These are phyloP conservation scores for Chrysophaeum taylorii DNA, from an alignment of 352 stramenopile genomes.

Conservation along the genomic window DNA sequence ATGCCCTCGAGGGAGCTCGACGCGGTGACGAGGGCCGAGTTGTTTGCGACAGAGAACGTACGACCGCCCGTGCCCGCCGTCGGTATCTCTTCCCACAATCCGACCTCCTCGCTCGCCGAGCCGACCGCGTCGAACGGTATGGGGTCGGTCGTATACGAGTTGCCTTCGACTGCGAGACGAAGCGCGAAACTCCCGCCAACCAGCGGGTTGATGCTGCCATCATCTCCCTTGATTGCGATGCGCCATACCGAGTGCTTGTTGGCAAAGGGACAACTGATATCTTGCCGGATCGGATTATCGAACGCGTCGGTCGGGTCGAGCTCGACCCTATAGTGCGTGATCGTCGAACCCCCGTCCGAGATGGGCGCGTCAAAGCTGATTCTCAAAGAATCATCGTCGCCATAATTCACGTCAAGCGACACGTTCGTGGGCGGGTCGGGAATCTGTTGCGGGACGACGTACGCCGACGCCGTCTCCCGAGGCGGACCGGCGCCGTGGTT, in stretches of 20 bases:
- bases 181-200: constrained; percentile 46
- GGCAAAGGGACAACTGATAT: constrained; percentile 36
- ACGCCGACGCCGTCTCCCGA: background rate
- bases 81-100: constrained; percentile 38
- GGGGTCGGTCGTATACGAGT: constrained; percentile 46
- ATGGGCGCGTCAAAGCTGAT: constrained; percentile 51
- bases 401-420: constrained; percentile 54
- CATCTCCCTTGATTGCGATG: constrained; percentile 34
- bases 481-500: constrained; percentile 55
- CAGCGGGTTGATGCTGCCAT: constrained; percentile 28
- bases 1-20: constrained; percentile 26
- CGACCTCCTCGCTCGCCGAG: constrained; percentile 59
- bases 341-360: constrained; percentile 41
- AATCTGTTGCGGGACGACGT: constrained; percentile 52
- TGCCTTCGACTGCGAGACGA: constrained; percentile 37
- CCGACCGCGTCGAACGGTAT: constrained; percentile 84
- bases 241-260: constrained; percentile 46
- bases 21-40: constrained; percentile 7
- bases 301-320: constrained; percentile 46
- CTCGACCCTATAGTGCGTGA: constrained; percentile 54
- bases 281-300: constrained; percentile 40
- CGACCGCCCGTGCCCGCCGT: constrained; percentile 16
- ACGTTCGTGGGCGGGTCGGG: constrained; percentile 60
- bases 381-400: constrained; percentile 61
- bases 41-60: background rate